Evolutionary conservation across 108 stramenopile species (phyloP).

Genomic region (Cyclotella kingstonii): DNA sequence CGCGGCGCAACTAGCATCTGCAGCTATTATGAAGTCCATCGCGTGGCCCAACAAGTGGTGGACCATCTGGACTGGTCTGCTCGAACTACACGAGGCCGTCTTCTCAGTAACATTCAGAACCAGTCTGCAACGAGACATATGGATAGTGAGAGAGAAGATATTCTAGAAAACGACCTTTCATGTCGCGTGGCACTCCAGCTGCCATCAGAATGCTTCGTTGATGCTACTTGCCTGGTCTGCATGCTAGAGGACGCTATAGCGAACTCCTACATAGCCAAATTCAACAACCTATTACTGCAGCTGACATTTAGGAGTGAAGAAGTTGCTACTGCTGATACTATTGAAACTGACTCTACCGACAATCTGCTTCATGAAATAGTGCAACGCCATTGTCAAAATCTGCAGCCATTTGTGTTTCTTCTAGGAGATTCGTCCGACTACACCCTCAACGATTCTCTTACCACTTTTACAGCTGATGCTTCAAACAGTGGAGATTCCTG

Average conservation of each 20-base stretch:
- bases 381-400: slow-evolving; percentile 11
- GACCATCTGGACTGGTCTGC: slow-evolving; percentile 33
- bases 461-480: no score
- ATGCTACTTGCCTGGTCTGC: slow-evolving; percentile 75
- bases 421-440: slow-evolving; percentile 94
- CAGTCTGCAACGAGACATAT: neutral
- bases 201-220: slow-evolving; percentile 79
- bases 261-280: slow-evolving; percentile 26
- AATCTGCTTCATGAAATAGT: slow-evolving; percentile 2
- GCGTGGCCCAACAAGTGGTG: slow-evolving; percentile 48
- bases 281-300: neutral
- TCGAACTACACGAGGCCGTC: slow-evolving; percentile 23
- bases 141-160: neutral
- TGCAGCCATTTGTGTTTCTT: slow-evolving; percentile 82
- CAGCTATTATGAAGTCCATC: slow-evolving; percentile 71
- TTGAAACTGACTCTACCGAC: neutral
- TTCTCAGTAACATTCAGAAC: slow-evolving; percentile 5
- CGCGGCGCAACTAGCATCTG: slow-evolving; percentile 50
- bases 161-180: slow-evolving; percentile 21
- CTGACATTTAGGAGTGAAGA: neutral
- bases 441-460: no score
- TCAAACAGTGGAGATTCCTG: no score
- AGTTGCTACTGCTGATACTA: slow-evolving; percentile 1
- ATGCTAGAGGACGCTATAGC: slow-evolving; percentile 57
- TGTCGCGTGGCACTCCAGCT: slow-evolving; percentile 86